These are phyloP conservation scores for Zoysia matrella DNA, from an alignment of 202 grass and related monocot genomes.

Conservation along the genomic window DNA sequence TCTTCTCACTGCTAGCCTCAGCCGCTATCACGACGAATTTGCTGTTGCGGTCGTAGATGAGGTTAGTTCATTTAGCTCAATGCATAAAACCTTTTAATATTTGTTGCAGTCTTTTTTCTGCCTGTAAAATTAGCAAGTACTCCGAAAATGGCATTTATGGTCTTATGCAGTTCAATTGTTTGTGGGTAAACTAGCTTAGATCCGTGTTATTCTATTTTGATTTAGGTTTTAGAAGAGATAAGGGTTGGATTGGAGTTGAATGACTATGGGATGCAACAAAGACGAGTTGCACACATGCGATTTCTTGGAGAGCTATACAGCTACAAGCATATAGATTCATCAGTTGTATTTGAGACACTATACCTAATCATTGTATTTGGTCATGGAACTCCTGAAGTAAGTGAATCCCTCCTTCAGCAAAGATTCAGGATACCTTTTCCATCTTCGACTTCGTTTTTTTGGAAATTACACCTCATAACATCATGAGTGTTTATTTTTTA, in stretches of 20 bases:
- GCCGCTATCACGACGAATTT: no score
- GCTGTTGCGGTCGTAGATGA: no score
- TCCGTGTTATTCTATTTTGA: conserved; percentile 37
- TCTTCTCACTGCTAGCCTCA: no score
- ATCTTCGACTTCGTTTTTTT: conserved; percentile 15
- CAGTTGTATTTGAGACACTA: no score
- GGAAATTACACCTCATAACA: not conserved
- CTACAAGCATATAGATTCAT: no score
- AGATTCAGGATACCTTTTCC: conserved; percentile 16
- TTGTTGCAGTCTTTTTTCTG: not conserved
- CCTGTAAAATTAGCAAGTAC: not conserved
- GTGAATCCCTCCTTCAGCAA: conserved; percentile 38
- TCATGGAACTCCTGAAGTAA: conserved; percentile 93
- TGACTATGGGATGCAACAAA: no score
- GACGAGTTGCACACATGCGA: no score
- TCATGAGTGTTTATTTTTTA: conserved; percentile 22
- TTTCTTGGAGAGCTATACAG: no score
- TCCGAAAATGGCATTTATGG: not conserved
- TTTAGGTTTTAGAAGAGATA: no score
- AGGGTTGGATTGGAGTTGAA: no score
- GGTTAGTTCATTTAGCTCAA: no score
- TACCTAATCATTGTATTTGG: conserved; percentile 77
- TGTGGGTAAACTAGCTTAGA: not conserved
- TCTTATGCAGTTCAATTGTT: not conserved
- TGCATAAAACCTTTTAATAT: conserved; percentile 3